phyloP scores from a whole-genome alignment of 768 basidiomycete genomes.

The Hirschioporus abietinus region DNA sequence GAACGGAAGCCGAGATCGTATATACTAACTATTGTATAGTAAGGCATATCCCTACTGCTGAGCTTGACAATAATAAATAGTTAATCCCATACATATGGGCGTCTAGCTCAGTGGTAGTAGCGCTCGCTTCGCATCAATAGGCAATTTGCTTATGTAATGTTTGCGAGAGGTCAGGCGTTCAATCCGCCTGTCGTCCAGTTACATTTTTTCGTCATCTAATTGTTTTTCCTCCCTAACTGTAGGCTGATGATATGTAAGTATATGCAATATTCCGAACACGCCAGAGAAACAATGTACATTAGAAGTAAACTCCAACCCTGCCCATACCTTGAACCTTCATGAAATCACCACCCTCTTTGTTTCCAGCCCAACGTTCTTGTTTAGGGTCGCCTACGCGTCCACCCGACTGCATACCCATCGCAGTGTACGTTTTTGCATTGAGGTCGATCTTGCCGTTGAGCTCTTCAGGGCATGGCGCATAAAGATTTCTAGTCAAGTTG shows the following conservation, averaged over 20 bases:
- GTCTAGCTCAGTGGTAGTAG: conserved; percentile 5
- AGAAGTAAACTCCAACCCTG: background rate
- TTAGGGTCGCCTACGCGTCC: background rate
- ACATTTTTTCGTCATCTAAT: too few relatives aligned
- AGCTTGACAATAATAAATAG: too few relatives aligned
- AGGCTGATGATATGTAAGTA: too few relatives aligned
- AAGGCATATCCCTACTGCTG: too few relatives aligned
- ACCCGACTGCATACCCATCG: background rate
- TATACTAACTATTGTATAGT: too few relatives aligned
- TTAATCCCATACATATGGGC: background rate
- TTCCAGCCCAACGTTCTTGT: background rate
- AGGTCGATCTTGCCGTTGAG: background rate
- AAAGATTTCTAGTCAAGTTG: background rate
- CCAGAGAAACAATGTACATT: too few relatives aligned
- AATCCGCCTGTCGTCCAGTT: conserved; percentile 8
- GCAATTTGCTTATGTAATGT: too few relatives aligned
- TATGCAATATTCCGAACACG: too few relatives aligned
- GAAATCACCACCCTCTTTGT: background rate
- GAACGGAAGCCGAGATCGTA: too few relatives aligned
- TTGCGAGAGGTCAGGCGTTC: conserved; percentile 7
- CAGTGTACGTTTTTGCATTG: background rate
- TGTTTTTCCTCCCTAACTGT: too few relatives aligned
- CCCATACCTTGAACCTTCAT: background rate
- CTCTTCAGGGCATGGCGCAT: background rate
- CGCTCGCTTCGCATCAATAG: conserved; percentile 7